Evolutionary conservation across 106 monocot genomes (phyloP), one percentile per base, ranked within the genome.

Genomic region (Vanilla planifolia): DNA sequence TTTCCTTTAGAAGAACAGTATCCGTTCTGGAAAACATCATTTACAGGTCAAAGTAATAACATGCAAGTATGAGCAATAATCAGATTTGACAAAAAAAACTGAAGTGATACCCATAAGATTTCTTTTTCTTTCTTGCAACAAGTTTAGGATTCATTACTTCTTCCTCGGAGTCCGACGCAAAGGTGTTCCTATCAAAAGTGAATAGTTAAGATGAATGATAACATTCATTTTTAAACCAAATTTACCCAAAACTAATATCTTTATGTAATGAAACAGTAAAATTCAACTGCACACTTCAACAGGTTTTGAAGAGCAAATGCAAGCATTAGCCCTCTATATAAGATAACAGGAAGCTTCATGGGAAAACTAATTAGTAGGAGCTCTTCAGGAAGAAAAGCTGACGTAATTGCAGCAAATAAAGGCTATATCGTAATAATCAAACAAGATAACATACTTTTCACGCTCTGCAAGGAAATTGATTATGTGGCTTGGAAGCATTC

Each of bases 401-500:
- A n/a, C n/a, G n/a, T n/a, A n/a, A n/a, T n/a, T n/a, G n/a, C n/a
- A n/a, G n/a, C n/a, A n/a, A n/a, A n/a, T n/a, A n/a, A n/a, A n/a
- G n/a, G n/a, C n/a, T n/a, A n/a, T n/a, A n/a, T n/a, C n/a, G n/a
- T n/a, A n/a, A n/a, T n/a, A 33, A 57, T 8, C 8, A 51, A 55
- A 24, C 3, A 59, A 55, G 10, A 23, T 16, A 48, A 66, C 78
- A 64, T 90, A 96, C 95, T 90, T 96, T 53, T 96, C 95, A 61
- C 84, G 80, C 5, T 80, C 73, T 47, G 78, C 84, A 64, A 96
- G 83, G 50, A 76, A 30, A 22, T 79, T 66, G 36, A 96, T 73
- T 20, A 96, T 70, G 55, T 79, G 67, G 43, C 64, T 81, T 26
- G 95, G 95, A 72, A 96, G 86, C 95, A 87, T 96, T 70, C 81